Base-by-base conservation (phyloP, 257 asterid genomes). In the Nicotiana otophora region DNA sequence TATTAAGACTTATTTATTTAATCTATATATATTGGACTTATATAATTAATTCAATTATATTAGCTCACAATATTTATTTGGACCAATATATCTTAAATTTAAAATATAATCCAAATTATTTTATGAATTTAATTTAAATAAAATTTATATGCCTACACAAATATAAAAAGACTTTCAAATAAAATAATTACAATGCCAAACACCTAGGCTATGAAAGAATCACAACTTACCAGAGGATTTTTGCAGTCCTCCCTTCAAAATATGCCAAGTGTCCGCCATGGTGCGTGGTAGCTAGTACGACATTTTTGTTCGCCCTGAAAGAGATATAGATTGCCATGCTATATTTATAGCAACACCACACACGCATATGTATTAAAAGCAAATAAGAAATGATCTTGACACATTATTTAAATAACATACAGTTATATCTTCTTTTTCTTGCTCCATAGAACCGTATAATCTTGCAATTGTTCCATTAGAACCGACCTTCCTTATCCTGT, bases 261-360 rank as follows among this genome's bases (percentile, higher is more conserved):
- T 84, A 90, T 39, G 95, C 97, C 66, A 94, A 83, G 85, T 94
- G 98, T 68, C 98, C 95, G 83, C 98, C 98, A 83, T 93, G 97
- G 76, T 88, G 85, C 11, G 97, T 94, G 33, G 94, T 91, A 54
- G 30, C 30, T 28, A 28, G 30, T 28, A 28, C 30, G 30, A 28
- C 30, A 28, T 28, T 28, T 28, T 28, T 28, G 30, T 28, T 28
- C 30, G 30, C 30, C 30, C 30, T 28, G 30, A 28, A 28, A 28
- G 30, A 28, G 93, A 48, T 46, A 46, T 61, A 46, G 0, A 14
- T 23, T 14, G 20, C 14, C 39, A 72, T 23, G 79, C 14, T 0
- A 23, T 46, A 72, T 72, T 46, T 72, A 46, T 61, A 72, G 61
- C 46, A 46, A 23, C 7, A 72, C 20, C 23, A 10, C 58, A 70